Base-by-base conservation (phyloP, 2,329 filamentous ascomycete genomes). In the Verticillium nonalfalfae region DNA sequence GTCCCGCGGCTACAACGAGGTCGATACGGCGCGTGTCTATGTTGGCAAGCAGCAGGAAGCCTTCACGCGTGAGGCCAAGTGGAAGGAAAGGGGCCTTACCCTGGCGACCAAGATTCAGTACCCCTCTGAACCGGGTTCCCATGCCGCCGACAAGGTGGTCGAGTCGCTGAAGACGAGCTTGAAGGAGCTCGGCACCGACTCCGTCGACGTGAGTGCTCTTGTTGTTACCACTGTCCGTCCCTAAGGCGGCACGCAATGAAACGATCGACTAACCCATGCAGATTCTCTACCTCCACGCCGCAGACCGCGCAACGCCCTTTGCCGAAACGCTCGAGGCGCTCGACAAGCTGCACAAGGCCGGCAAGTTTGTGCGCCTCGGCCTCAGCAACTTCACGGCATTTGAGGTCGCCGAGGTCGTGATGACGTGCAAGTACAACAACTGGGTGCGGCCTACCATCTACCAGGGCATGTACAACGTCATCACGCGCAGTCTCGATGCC, bases 391-490 rank as follows among this genome's bases (percentile, higher is more conserved):
- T 88, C 72, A 90, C 92, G 0, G 88, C 92, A 0, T 95, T 89
- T 71, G 93, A 97, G 73, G 90, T 97, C 10, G 92, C 92, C 0
- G 93, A 97, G 76, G 85, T 96, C 10, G 89, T 89, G 61, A 84
- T 91, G 74, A 88, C 87, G 45, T 94, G 90, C 80, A 89, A 89
- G 68, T 86, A 90, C 75, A 88, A 90, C 69, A 85, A 85, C 64
- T 96, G 90, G 90, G 90, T 96, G 15, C 84, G 88, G 45, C 92
- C 92, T 1, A 92, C 89, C 0, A 86, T 96, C 61, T 96, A 91
- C 75, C 91, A 95, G 75, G 93, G 83, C 68, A 94, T 96, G 90
- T 94, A 94, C 76, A 94, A 94, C 74, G 85, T 84, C 61, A 90
- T 93, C 66, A 91, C 87, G 26, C 85, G 91, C 59, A 85, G 84